A percentile compares a stretch with the other conserved stretches of the same genome.
phyloP scores from a whole-genome alignment of 2,329 filamentous ascomycete species.

The Verticillium zaregamsianum region DNA sequence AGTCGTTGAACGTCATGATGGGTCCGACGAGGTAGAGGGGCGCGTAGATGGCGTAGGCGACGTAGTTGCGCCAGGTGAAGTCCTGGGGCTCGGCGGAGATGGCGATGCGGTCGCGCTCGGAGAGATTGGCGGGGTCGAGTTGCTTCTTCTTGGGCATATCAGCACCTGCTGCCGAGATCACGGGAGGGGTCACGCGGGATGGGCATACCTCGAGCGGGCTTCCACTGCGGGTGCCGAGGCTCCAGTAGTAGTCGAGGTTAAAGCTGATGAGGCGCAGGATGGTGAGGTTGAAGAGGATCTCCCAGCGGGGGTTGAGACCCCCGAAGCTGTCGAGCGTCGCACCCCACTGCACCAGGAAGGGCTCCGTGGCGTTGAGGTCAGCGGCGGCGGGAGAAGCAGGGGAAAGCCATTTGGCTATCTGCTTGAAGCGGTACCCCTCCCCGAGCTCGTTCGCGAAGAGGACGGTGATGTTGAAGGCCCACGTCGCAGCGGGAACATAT shows the following conservation, averaged over 20 bases:
- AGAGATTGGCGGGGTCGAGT: slow-evolving; percentile 80
- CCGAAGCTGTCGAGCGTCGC: slow-evolving; percentile 72
- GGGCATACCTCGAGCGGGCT: slow-evolving; percentile 75
- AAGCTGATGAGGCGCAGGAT: slow-evolving; percentile 85
- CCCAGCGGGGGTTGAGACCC: slow-evolving; percentile 86
- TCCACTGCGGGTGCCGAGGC: slow-evolving; percentile 56
- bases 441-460: slow-evolving; percentile 88
- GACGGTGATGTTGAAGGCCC: slow-evolving; percentile 82
- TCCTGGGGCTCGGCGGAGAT: slow-evolving; percentile 68
- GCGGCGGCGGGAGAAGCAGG: slow-evolving; percentile 18
- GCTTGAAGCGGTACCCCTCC: slow-evolving; percentile 68
- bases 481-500: slow-evolving; percentile 72
- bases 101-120: slow-evolving; percentile 80
- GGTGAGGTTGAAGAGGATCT: slow-evolving; percentile 96
- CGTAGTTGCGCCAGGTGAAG: slow-evolving; percentile 79
- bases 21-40: slow-evolving; percentile 91
- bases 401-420: slow-evolving; percentile 52
- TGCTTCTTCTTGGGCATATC: slow-evolving; percentile 91
- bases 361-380: slow-evolving; percentile 15
- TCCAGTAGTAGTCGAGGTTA: slow-evolving; percentile 97
- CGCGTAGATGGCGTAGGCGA: slow-evolving; percentile 86
- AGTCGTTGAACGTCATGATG: slow-evolving; percentile 97
- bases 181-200: neutral
- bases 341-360: slow-evolving; percentile 54
- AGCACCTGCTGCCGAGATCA: slow-evolving; percentile 34